These are phyloP conservation scores for Aspergillus diversus DNA, from an alignment of 495 filamentous ascomycete species.

Conservation along the genomic window DNA sequence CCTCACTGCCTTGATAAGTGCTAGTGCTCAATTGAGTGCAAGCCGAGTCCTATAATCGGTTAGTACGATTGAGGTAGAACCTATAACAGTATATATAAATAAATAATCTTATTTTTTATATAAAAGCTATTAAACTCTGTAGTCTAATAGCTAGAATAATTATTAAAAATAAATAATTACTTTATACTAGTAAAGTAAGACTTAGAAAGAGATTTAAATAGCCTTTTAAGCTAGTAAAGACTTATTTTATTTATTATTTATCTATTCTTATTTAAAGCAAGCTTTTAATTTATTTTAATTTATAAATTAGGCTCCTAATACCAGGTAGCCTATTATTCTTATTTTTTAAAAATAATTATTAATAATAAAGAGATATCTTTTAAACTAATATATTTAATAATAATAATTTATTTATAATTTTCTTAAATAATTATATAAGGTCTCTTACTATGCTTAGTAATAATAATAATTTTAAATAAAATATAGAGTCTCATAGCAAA, in stretches of 20 bases:
- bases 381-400: background rate
- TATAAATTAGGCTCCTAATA: slow-evolving; percentile 10
- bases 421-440: slow-evolving; percentile 5
- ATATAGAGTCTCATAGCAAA: background rate
- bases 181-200: too few species aligned
- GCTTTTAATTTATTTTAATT: slow-evolving; percentile 14
- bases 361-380: slow-evolving; percentile 1
- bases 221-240: too few species aligned
- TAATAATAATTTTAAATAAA: slow-evolving; percentile 1
- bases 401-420: slow-evolving; percentile 5
- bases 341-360: slow-evolving; percentile 19
- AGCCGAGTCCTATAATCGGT: too few species aligned
- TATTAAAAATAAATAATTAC: slow-evolving; percentile 19
- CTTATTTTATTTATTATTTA: slow-evolving; percentile 15
- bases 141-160: too few species aligned
- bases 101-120: too few species aligned
- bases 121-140: too few species aligned
- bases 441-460: background rate
- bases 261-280: slow-evolving; percentile 7
- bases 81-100: background rate
- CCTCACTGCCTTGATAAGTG: too few species aligned
- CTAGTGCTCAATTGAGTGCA: too few species aligned
- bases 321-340: slow-evolving; percentile 3
- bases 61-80: too few species aligned
- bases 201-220: too few species aligned